A percentile compares a stretch with the other conserved stretches of the same genome.
Evolutionary conservation across 768 basidiomycete genomes (phyloP).

Genomic region (Clavulina sp.): DNA sequence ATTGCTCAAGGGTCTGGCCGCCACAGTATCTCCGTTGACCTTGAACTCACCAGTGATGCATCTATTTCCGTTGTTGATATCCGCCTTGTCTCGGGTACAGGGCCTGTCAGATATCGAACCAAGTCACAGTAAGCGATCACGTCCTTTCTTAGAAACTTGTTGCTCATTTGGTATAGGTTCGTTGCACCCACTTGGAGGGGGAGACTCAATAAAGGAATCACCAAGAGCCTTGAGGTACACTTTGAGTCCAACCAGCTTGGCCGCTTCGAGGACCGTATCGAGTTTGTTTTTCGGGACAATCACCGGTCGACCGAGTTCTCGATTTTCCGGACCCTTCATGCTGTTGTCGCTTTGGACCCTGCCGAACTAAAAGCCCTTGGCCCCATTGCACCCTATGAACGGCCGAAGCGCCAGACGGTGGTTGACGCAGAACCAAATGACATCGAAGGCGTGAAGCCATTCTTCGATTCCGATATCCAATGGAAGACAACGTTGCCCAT

Average conservation of each 20-base stretch:
- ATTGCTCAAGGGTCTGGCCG: slow-evolving; percentile 25
- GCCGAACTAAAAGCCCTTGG: slow-evolving; percentile 29
- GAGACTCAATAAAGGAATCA: not conserved
- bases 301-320: not conserved
- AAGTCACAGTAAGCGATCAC: not conserved
- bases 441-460: slow-evolving; percentile 23
- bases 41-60: not conserved
- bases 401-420: slow-evolving; percentile 14
- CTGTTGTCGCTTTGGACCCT: slow-evolving; percentile 6
- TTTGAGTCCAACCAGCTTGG: slow-evolving; percentile 5
- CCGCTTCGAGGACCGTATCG: slow-evolving; percentile 8
- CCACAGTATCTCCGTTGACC: not conserved
- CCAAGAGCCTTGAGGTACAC: slow-evolving; percentile 30
- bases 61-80: not conserved
- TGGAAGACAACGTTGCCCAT: slow-evolving; percentile 26
- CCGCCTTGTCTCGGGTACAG: not conserved
- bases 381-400: slow-evolving; percentile 31
- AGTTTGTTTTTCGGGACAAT: slow-evolving; percentile 7
- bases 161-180: not conserved
- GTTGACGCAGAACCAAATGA: not conserved
- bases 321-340: slow-evolving; percentile 4
- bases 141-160: not conserved
- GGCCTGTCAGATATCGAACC: not conserved
- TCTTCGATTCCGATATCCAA: slow-evolving; percentile 25
- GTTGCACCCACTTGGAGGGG: not conserved